These are phyloP conservation scores for Iris pallida DNA, from an alignment of 116 monocot genomes.

Conservation along the genomic window DNA sequence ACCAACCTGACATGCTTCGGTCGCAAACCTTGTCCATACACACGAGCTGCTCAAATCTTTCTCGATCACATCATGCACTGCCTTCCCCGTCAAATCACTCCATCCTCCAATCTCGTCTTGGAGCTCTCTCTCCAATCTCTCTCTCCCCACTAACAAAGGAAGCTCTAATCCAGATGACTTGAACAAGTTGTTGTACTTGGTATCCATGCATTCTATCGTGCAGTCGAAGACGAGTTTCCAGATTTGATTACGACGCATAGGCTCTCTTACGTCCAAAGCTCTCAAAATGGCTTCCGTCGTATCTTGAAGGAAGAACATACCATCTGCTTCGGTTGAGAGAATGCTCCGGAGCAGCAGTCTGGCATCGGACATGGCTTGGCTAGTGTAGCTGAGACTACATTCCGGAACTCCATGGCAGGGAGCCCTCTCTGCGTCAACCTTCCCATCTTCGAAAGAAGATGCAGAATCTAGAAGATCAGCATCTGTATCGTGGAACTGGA, in stretches of 20 bases:
- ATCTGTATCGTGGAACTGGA: slow-evolving; percentile 23
- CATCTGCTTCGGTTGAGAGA: slow-evolving; percentile 11
- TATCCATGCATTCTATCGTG: slow-evolving; percentile 59
- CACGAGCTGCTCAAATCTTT: slow-evolving; percentile 33
- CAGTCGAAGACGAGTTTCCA: slow-evolving; percentile 51
- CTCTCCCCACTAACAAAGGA: slow-evolving; percentile 31
- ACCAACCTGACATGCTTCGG: slow-evolving; percentile 47
- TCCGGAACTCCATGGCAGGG: slow-evolving; percentile 1
- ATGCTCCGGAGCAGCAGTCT: slow-evolving; percentile 34
- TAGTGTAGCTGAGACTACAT: slow-evolving; percentile 1
- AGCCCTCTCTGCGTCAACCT: neutral
- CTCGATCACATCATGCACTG: slow-evolving; percentile 43
- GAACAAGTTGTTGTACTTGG: slow-evolving; percentile 34
- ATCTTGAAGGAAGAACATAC: slow-evolving; percentile 33
- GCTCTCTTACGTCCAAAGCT: neutral
- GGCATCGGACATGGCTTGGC: slow-evolving; percentile 42
- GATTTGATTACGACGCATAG: slow-evolving; percentile 15
- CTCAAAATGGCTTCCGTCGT: slow-evolving; percentile 30
- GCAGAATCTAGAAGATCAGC: slow-evolving; percentile 53
- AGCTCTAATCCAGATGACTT: slow-evolving; percentile 39
- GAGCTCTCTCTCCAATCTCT: slow-evolving; percentile 29
- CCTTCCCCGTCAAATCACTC: slow-evolving; percentile 31
- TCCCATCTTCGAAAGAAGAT: slow-evolving; percentile 26
- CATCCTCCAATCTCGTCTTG: slow-evolving; percentile 37
- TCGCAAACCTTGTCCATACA: slow-evolving; percentile 39